Evolutionary conservation across 1,284 basidiomycete genomes (phyloP).

Genomic region (Austroboletus novae-zelandiae): DNA sequence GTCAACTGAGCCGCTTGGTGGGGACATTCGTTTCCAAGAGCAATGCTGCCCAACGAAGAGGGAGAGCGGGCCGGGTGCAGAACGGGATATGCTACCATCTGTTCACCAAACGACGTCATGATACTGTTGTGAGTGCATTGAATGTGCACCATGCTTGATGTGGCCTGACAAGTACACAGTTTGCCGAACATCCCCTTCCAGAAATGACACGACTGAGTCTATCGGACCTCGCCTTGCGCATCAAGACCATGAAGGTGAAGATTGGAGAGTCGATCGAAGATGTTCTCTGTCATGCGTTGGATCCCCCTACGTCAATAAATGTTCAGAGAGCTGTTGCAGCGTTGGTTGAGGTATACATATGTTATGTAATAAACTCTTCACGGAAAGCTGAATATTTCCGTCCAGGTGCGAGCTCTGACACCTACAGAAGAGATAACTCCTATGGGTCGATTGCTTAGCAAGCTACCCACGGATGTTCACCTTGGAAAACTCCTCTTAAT

Average conservation of each 20-base stretch:
- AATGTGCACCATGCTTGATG: slow-evolving; percentile 24
- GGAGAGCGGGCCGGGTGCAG: slow-evolving; percentile 91
- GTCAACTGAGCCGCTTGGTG: slow-evolving; percentile 90
- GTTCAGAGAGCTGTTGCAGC: slow-evolving; percentile 90
- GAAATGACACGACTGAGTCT: slow-evolving; percentile 96
- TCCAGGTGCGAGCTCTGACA: slow-evolving; percentile 81
- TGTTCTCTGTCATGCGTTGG: slow-evolving; percentile 83
- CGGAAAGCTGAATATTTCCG: slow-evolving; percentile 6
- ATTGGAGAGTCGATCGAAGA: slow-evolving; percentile 89
- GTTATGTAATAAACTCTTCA: neutral
- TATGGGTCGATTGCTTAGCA: slow-evolving; percentile 88
- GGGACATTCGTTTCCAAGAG: slow-evolving; percentile 93
- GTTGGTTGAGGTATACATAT: slow-evolving; percentile 76
- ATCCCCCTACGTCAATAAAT: slow-evolving; percentile 86
- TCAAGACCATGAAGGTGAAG: slow-evolving; percentile 95
- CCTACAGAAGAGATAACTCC: slow-evolving; percentile 90
- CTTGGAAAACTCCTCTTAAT: slow-evolving; percentile 92
- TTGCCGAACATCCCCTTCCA: slow-evolving; percentile 90
- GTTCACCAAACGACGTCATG: slow-evolving; percentile 88
- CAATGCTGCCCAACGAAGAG: slow-evolving; percentile 91
- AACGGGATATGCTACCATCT: slow-evolving; percentile 93
- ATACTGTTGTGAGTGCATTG: slow-evolving; percentile 53
- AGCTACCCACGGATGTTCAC: slow-evolving; percentile 95
- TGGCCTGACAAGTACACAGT: slow-evolving; percentile 42
- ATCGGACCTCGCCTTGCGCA: slow-evolving; percentile 91